Evolutionary conservation across 257 asterid species (phyloP), one percentile per base, ranked within the genome.

Genomic region (Salvia miltiorrhiza): DNA sequence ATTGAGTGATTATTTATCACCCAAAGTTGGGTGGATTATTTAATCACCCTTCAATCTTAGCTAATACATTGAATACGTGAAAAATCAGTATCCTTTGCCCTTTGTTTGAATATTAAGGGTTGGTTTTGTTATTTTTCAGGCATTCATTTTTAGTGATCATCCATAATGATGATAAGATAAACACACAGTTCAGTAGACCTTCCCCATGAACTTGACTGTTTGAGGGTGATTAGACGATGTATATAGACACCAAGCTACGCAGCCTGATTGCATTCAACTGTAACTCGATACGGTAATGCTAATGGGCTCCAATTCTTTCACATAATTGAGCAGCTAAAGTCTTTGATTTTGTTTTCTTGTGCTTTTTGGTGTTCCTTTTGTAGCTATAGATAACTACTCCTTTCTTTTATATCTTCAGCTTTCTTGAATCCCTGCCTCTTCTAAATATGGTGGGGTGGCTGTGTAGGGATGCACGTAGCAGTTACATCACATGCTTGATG

Each of bases 301-400:
- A 52, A 45, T 49, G 76, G 70, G 77, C 56, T 70, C 64, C 72
- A 35, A 74, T 43, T 59, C 56, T 57, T 57, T 64, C 17, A 45
- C 52, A 32, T 21, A 70, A 39, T 63, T 69, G 68, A 28, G 56
- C 58, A 44, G 50, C 69, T 7, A 9, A 23, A 13, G 63, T 40
- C 63, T 67, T 63, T 37, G 19, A 3, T 58, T 21, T 69, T 73
- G 76, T 73, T 57, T 21, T 73, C 50, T 74, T 64, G 41, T 74
- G 63, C 73, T 6, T 59, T 64, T 63, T 32, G 35, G 49, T 69
- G 45, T 32, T 62, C 65, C 10, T 47, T 56, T 69, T 33, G 70
- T 56, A 26, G 33, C 2, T 26, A 6, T 59, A 5, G 50, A 50
- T 44, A 10, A 17, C 10, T 54, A 7, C 4, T 26, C 32, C 52